Evolutionary conservation across 148 eudicot species (phyloP), one percentile per base, ranked within the genome.

Genomic region (Nyssa sinensis): DNA sequence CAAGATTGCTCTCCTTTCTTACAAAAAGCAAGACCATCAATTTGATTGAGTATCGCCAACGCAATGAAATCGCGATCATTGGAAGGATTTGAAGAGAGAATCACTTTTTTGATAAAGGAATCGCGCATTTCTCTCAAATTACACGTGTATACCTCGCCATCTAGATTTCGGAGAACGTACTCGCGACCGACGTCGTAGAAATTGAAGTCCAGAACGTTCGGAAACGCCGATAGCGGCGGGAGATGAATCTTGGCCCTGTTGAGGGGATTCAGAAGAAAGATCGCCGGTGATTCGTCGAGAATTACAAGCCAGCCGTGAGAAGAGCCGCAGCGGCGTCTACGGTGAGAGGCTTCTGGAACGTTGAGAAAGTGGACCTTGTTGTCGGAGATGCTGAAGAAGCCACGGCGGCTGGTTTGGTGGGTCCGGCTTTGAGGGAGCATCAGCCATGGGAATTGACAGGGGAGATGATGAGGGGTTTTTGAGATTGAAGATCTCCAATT

Each of bases 361-460:
- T 33, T 32, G 37, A 91, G 71, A 39, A 79, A 61, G 75, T 83
- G 80, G 65, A 80, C 14, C 41, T 84, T 85, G 32, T 72, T 59
- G 49, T 71, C 72, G 59, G 80, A 34, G 23, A 87, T 66, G 80
- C 78, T 74, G 84, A 71, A 81, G 75, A 90, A 84, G 58, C 66
- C 57, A 6, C 88, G 82, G n/a, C 73, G 80, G 72, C 11, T 41
- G 33, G 31, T n/a, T 8, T 62, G 69, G 62, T 16, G 37, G 65
- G 66, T 23, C 13, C 25, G 80, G 81, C 21, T 44, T 9, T 60
- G 75, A 33, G 88, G 90, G 60, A 88, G 88, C 88, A 88, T 84
- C 39, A 93, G 92, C 92, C 90, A 89, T 1, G 98, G 98, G 74
- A 87, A 83, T 37, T 87, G 96, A 17, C 34, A 57, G 0, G 89